Conservation (phyloP, 2,329 filamentous ascomycete species). For the Thermomyces lanuginosus region DNA sequence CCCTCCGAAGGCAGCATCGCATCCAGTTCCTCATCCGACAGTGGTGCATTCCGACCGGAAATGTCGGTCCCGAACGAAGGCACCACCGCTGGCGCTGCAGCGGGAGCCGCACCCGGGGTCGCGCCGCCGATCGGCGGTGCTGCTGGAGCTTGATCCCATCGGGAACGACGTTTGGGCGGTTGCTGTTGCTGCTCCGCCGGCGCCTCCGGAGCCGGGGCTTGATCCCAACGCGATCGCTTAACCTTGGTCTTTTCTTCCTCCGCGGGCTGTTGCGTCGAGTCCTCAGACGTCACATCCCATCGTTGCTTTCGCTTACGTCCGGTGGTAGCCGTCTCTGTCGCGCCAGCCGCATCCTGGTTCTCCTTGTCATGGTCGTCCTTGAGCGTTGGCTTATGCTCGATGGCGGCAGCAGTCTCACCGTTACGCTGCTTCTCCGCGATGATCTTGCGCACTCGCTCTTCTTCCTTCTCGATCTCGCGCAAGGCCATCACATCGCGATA, state of each 20-base stretch:
- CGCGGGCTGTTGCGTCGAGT: constrained; percentile 34
- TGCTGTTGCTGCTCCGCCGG: constrained; percentile 35
- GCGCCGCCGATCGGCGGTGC: constrained; percentile 56
- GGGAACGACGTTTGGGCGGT: constrained; percentile 56
- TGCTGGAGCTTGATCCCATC: constrained; percentile 81
- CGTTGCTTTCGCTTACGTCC: constrained; percentile 79
- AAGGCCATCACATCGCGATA: constrained; percentile 85
- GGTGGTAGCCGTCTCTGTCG: constrained; percentile 45
- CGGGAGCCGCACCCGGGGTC: constrained; percentile 61
- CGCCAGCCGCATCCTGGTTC: constrained; percentile 52
- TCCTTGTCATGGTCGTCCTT: constrained; percentile 52
- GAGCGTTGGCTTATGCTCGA: constrained; percentile 57
- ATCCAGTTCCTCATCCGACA: constrained; percentile 90
- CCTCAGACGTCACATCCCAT: constrained; percentile 65
- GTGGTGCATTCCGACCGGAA: constrained; percentile 57
- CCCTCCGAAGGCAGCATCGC: constrained; percentile 79
- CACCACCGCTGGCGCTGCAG: constrained; percentile 39
- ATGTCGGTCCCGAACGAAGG: constrained; percentile 69
- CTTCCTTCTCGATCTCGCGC: constrained; percentile 82
- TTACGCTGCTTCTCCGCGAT: constrained; percentile 60
- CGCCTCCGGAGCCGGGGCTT: constrained; percentile 48
- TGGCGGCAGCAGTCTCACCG: constrained; percentile 41
- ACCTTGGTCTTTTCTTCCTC: constrained; percentile 41
- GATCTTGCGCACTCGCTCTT: constrained; percentile 64
- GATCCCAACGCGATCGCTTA: constrained; percentile 78